Evolutionary conservation across 768 basidiomycete species (phyloP), one percentile per base, ranked within the genome.

Genomic region (Boletus sp.): DNA sequence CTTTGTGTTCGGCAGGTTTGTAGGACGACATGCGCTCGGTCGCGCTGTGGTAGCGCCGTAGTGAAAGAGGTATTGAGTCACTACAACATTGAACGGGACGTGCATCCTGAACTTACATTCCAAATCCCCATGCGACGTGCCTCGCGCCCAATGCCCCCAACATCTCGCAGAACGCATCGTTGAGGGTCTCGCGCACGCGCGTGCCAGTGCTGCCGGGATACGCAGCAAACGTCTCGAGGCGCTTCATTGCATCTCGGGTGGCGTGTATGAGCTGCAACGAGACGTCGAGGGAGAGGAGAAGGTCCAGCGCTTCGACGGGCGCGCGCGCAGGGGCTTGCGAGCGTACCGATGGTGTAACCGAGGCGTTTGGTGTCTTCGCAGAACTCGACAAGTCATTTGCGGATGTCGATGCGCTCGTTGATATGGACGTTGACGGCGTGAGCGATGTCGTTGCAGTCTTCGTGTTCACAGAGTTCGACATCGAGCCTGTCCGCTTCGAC

Each of bases 191-290:
- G 32, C 86, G 78, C 2, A 99, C 94, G 4, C 90, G 86, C 58
- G 83, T 83, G 4, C 97, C 96, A 58, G 90, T 92, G 56, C 84
- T 81, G 0, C 93, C 92, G 0, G 94, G 93, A 68, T 97, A 99
- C 9, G 81, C 82, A 0, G 83, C 78, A 70, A 98, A 99, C 3
- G 87, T 93, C 67, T 99, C 94, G 2, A 92, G 86, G 12, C 97
- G 85, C 72, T 98, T 98, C 41, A 95, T 80, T 0, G 89, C 83
- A 59, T 97, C 94, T 50, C 95, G 89, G 66, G 93, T 89, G 0
- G 92, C 88, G 59, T 98, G 95, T 54, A 99, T 95, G 37, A 99
- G 81, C 65, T 94, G 89, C 0, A 99, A 79, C 0, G 94, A 92
- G 14, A 87, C 82, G 67, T 98, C 95, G 12, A 99, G 83, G 5